These are phyloP conservation scores for Grifola frondosa DNA, from an alignment of 1,284 basidiomycete genomes.

Conservation along the genomic window DNA sequence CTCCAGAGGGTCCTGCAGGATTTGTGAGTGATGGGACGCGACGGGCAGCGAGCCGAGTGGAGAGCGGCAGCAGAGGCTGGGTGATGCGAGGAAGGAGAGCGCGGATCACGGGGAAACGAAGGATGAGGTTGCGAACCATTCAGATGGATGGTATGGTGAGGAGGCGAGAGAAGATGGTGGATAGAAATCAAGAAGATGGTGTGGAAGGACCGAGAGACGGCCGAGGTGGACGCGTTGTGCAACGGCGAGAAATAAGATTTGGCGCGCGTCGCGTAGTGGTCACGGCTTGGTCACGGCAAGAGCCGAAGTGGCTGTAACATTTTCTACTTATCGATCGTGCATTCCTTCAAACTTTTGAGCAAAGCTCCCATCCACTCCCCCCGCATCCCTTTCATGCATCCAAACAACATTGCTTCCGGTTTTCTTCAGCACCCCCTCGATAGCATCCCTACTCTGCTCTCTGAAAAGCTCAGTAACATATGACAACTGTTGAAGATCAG, in stretches of 20 bases:
- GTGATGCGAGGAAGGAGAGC: conserved; percentile 35
- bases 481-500: conserved; percentile 35
- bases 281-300: conserved; percentile 10
- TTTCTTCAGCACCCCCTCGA: conserved; percentile 45
- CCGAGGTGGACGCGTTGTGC: background rate
- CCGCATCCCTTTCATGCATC: conserved; percentile 56
- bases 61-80: conserved; percentile 40
- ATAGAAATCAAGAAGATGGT: too few species aligned
- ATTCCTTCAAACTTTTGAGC: conserved; percentile 11
- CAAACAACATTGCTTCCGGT: conserved; percentile 40
- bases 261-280: too few species aligned
- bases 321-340: conserved; percentile 15
- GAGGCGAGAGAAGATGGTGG: background rate
- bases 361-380: conserved; percentile 11
- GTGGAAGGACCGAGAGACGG: background rate
- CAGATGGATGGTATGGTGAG: background rate
- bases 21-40: conserved; percentile 20
- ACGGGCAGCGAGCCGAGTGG: conserved; percentile 27
- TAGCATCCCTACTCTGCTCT: conserved; percentile 44
- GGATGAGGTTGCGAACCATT: conserved; percentile 32
- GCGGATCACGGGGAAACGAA: conserved; percentile 34
- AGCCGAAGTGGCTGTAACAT: conserved; percentile 11
- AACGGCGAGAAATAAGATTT: background rate
- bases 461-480: conserved; percentile 27
- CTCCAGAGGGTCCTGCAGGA: conserved; percentile 29